These are phyloP conservation scores for Colletotrichum orchidophilum DNA, from an alignment of 2,329 filamentous ascomycete species.

Conservation along the genomic window DNA sequence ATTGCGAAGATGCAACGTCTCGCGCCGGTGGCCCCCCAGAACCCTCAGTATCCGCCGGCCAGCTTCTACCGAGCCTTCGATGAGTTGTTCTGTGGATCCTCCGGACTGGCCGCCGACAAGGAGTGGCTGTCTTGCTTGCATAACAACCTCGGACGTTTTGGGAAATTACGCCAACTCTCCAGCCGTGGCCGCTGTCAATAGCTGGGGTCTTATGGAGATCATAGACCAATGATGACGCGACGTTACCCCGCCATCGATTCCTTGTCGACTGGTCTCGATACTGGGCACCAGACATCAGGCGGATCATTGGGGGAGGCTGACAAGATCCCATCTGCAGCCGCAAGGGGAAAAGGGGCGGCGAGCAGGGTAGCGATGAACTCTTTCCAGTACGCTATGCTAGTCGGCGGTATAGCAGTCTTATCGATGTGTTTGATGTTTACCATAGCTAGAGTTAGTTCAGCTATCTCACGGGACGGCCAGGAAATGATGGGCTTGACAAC, in stretches of 20 bases:
- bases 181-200: slow-evolving; percentile 48
- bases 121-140: slow-evolving; percentile 46
- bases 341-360: slow-evolving; percentile 14
- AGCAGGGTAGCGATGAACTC: slow-evolving; percentile 29
- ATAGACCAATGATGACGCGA: slow-evolving; percentile 43
- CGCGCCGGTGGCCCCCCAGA: slow-evolving; percentile 25
- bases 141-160: slow-evolving; percentile 53
- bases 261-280: slow-evolving; percentile 27
- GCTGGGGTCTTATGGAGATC: slow-evolving; percentile 49
- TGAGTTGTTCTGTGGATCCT: slow-evolving; percentile 51
- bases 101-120: slow-evolving; percentile 42
- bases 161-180: slow-evolving; percentile 55
- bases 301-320: slow-evolving; percentile 29
- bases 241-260: slow-evolving; percentile 35
- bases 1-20: slow-evolving; percentile 21
- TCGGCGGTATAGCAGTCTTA: slow-evolving; percentile 32
- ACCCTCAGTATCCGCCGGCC: slow-evolving; percentile 21
- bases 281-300: slow-evolving; percentile 11
- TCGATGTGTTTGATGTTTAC: slow-evolving; percentile 38
- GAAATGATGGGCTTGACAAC: slow-evolving; percentile 14
- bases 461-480: slow-evolving; percentile 3
- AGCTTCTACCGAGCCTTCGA: slow-evolving; percentile 46
- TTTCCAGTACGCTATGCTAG: slow-evolving; percentile 16
- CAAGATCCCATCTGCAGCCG: slow-evolving; percentile 26
- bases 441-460: slow-evolving; percentile 4